Evolutionary conservation across 2,329 filamentous ascomycete genomes (phyloP), one percentile per base, ranked within the genome.

Genomic region (Neonectria magnoliae): DNA sequence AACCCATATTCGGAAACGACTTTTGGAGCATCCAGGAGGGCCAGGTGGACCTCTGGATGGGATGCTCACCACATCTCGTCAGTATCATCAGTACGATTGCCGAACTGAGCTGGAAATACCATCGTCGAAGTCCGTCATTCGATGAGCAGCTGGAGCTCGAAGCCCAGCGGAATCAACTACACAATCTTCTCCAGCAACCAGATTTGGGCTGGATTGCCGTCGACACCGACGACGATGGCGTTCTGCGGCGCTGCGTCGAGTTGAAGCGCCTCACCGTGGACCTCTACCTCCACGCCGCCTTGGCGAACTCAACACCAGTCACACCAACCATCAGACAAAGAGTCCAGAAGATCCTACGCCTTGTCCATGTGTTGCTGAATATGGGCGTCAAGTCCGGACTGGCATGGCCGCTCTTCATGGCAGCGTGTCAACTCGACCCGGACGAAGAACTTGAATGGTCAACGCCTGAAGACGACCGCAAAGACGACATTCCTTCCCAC

Each of bases 81-180:
- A 79, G 79, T 1, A 80, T 85, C 3, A 70, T 85, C 5, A 83
- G 80, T n/a, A 76, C 77, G 0, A 83, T 84, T 22, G 84, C 81
- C 0, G 83, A 85, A 52, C 71, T 85, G 61, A 29, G 48, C 53
- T 5, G 29, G 51, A 2, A 60, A 62, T 36, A 58, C 56, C 1
- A 16, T 16, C 1, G n/a, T 2, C 27, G 29, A 33, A 51, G 27
- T 16, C 48, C 48, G 8, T 51, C 48, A 4, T 13, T 8, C 3
- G 48, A 51, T 5, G 48, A 51, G 29, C 27, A 33, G 6, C 29
- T 22, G 29, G 48, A 51, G n/a, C 48, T 51, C 2, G 48, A 33
- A 14, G 0, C 9, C 7, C 48, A 51, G 9, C 48, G 48, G 1
- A 20, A 25, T 0, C 52, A 60, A 0, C 72, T 70, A 2, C 9